Evolutionary conservation across 2,329 filamentous ascomycete species (phyloP).

Genomic region (Pseudogymnoascus sp.): DNA sequence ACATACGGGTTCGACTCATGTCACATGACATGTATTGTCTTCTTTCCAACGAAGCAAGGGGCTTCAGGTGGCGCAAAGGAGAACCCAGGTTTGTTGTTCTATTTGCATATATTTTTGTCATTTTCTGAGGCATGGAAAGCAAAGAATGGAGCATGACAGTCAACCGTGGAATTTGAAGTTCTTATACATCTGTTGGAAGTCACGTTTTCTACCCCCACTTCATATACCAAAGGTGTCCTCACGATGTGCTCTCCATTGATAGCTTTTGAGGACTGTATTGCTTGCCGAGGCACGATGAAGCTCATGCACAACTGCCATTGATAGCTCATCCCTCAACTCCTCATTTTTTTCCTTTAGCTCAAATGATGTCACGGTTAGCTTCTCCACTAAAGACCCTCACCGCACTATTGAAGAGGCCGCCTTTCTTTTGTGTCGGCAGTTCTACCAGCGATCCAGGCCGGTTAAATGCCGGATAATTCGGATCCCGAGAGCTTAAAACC

Average conservation of each 20-base stretch:
- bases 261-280: neutral
- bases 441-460: neutral
- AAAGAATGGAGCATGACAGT: neutral
- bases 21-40: neutral
- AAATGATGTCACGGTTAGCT: neutral
- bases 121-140: neutral
- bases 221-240: neutral
- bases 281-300: neutral
- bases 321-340: neutral
- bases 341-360: neutral
- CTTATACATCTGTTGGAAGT: neutral
- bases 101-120: neutral
- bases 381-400: neutral
- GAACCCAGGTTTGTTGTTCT: neutral
- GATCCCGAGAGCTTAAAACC: neutral
- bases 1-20: neutral
- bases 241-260: neutral
- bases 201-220: neutral
- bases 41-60: neutral
- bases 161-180: neutral
- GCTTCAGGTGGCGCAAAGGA: neutral
- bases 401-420: neutral
- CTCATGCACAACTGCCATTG: neutral
- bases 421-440: neutral
- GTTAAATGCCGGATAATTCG: neutral